Evolutionary conservation across 2,329 filamentous ascomycete species (phyloP).

Genomic region (Pseudocercospora musae): DNA sequence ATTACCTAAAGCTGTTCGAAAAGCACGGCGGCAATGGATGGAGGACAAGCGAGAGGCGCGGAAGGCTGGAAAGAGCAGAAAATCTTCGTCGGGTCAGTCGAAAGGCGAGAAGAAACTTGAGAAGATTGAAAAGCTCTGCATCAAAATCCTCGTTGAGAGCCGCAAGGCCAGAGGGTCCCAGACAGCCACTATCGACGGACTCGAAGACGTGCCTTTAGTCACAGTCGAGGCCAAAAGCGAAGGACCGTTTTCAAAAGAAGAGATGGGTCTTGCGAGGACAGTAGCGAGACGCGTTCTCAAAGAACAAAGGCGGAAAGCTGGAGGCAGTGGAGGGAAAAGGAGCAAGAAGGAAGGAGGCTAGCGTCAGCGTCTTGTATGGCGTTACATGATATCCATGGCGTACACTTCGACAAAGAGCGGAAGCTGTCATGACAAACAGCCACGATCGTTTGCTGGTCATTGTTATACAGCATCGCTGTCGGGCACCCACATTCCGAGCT

Average conservation of each 20-base stretch:
- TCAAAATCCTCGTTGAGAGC: constrained; percentile 13
- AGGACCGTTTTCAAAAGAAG: constrained; percentile 13
- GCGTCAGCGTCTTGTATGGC: neutral
- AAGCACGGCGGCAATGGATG: constrained; percentile 23
- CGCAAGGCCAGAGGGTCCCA: constrained; percentile 3
- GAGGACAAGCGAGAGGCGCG: constrained; percentile 12
- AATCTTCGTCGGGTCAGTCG: constrained; percentile 1
- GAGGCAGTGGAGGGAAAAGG: constrained; percentile 4
- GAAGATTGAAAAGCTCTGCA: constrained; percentile 8
- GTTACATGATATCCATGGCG: neutral
- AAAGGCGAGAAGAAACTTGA: constrained; percentile 12
- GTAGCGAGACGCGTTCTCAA: constrained; percentile 19
- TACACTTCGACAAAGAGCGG: neutral
- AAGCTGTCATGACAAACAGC: neutral
- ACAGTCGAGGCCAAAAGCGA: neutral
- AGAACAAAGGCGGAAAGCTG: constrained; percentile 16
- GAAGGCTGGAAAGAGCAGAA: neutral
- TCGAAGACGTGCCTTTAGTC: constrained; percentile 16
- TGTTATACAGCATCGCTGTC: too few relatives aligned
- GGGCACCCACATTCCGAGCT: too few relatives aligned
- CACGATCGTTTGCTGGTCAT: neutral
- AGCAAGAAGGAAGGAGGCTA: constrained; percentile 5
- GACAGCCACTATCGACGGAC: constrained; percentile 11
- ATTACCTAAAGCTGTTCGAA: constrained; percentile 22
- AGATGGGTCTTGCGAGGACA: constrained; percentile 15